These are phyloP conservation scores for Cytospora piceae DNA, from an alignment of 2,329 filamentous ascomycete genomes.

Conservation along the genomic window DNA sequence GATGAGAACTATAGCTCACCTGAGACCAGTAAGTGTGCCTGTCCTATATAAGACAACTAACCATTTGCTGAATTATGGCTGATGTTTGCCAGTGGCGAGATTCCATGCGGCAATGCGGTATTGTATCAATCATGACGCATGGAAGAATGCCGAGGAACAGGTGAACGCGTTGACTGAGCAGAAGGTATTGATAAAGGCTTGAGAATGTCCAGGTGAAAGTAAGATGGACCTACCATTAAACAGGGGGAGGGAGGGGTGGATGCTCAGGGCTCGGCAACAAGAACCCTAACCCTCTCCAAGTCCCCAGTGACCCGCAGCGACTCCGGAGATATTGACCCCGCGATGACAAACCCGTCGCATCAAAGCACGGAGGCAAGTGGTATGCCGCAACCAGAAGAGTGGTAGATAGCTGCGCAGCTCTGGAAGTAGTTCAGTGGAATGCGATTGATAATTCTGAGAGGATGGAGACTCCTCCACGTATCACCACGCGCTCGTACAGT, in stretches of 20 bases:
- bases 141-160: slow-evolving; percentile 22
- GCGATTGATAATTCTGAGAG: neutral
- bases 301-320: slow-evolving; percentile 17
- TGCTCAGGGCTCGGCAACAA: no score
- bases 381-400: neutral
- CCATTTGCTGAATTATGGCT: neutral
- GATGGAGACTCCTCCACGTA: neutral
- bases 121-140: slow-evolving; percentile 25
- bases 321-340: slow-evolving; percentile 23
- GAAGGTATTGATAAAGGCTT: neutral
- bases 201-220: neutral
- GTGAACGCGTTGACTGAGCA: slow-evolving; percentile 12
- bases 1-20: slow-evolving; percentile 14
- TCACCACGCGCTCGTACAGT: neutral
- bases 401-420: neutral
- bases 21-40: slow-evolving; percentile 17
- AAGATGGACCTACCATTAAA: no score
- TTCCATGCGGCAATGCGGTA: slow-evolving; percentile 17
- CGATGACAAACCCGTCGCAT: slow-evolving; percentile 25
- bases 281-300: neutral
- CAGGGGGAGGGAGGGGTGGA: no score
- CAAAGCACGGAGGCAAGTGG: slow-evolving; percentile 9
- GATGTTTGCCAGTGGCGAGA: neutral
- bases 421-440: neutral
- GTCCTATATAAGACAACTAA: no score